Conservation (phyloP, 1,139 yeast genomes). For the Candida neerlandica region DNA sequence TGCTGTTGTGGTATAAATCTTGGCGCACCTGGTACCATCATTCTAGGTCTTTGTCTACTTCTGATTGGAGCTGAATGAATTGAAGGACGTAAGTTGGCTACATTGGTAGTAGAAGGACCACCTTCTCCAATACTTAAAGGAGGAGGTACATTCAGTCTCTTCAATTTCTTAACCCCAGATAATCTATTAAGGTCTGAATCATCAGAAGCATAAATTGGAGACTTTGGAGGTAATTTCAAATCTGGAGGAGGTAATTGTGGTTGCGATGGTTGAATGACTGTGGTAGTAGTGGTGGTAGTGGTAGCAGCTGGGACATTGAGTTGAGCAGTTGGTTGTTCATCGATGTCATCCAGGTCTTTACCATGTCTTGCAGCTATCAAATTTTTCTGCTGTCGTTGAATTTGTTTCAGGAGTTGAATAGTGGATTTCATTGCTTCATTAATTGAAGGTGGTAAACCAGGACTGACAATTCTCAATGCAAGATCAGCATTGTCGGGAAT, state of each 20-base stretch:
- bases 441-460: slow-evolving; percentile 52
- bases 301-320: background rate
- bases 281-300: slow-evolving; percentile 7
- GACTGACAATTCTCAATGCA: slow-evolving; percentile 45
- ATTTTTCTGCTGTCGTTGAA: slow-evolving; percentile 50
- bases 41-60: slow-evolving; percentile 14
- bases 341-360: slow-evolving; percentile 11
- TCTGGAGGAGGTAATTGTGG: slow-evolving; percentile 4
- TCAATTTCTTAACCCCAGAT: slow-evolving; percentile 28
- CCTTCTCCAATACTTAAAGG: slow-evolving; percentile 34
- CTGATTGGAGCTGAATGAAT: slow-evolving; percentile 51
- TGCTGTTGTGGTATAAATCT: slow-evolving; percentile 7
- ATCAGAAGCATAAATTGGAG: slow-evolving; percentile 17
- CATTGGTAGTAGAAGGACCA: background rate
- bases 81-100: slow-evolving; percentile 24
- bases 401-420: slow-evolving; percentile 45
- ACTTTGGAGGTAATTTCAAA: slow-evolving; percentile 3
- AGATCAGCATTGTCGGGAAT: slow-evolving; percentile 23
- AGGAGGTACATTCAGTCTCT: slow-evolving; percentile 47
- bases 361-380: slow-evolving; percentile 45
- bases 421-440: slow-evolving; percentile 52
- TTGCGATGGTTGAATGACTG: slow-evolving; percentile 1
- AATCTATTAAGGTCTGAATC: slow-evolving; percentile 15
- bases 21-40: slow-evolving; percentile 3
- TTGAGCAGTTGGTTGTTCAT: slow-evolving; percentile 7